phyloP scores from a whole-genome alignment of 1,139 yeast species.

The Yamadazyma friedrichii region DNA sequence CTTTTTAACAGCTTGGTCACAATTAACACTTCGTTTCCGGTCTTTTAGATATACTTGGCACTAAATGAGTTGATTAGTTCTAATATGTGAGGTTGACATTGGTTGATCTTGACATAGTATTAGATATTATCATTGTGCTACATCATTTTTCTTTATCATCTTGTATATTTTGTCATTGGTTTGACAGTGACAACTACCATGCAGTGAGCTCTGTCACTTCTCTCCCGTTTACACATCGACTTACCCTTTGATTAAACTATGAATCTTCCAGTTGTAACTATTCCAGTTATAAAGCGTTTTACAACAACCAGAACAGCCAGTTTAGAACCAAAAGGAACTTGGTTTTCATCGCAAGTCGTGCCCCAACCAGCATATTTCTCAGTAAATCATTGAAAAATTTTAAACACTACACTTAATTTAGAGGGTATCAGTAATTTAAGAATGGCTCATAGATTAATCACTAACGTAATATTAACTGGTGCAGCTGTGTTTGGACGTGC shows the following conservation, averaged over 20 bases:
- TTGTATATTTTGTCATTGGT: too few relatives aligned
- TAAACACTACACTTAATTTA: slow-evolving; percentile 5
- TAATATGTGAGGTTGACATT: slow-evolving; percentile 8
- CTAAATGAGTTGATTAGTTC: slow-evolving; percentile 14
- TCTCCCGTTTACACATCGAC: too few relatives aligned
- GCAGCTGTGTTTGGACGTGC: slow-evolving; percentile 96
- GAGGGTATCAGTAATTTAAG: too few relatives aligned
- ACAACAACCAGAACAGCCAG: too few relatives aligned
- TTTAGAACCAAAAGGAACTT: too few relatives aligned
- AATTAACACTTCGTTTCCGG: slow-evolving; percentile 73
- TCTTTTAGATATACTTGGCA: slow-evolving; percentile 56
- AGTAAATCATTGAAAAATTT: slow-evolving; percentile 1
- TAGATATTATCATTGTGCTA: slow-evolving; percentile 50
- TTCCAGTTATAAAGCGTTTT: too few relatives aligned
- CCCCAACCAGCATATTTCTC: background rate
- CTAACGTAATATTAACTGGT: slow-evolving; percentile 89
- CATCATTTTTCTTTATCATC: slow-evolving; percentile 18
- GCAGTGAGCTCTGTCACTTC: too few relatives aligned
- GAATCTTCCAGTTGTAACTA: too few relatives aligned
- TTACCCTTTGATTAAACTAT: too few relatives aligned
- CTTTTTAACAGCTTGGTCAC: slow-evolving; percentile 63
- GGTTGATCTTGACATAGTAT: slow-evolving; percentile 8
- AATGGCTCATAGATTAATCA: slow-evolving; percentile 88
- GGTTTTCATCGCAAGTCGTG: too few relatives aligned
- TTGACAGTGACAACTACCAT: background rate